Evolutionary conservation across 495 filamentous ascomycete genomes (phyloP).

Genomic region (Penicillium waksmanii): DNA sequence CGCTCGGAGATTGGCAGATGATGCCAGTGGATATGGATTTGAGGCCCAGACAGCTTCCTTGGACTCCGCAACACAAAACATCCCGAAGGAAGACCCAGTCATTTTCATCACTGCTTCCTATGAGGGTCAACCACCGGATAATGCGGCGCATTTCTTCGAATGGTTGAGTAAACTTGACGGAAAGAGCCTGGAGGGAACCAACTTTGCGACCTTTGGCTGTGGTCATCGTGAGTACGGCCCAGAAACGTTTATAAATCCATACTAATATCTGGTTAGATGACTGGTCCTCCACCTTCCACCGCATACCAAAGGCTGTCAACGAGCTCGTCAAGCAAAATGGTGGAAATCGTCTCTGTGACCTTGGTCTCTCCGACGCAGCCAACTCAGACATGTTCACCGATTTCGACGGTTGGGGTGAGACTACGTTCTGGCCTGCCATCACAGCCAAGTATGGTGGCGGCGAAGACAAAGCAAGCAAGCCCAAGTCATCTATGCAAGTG

Average conservation of each 20-base stretch:
- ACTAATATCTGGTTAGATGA: constrained; percentile 44
- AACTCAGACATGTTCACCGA: constrained; percentile 67
- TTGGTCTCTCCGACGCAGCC: constrained; percentile 65
- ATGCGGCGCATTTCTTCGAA: constrained; percentile 68
- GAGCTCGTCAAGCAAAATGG: constrained; percentile 53
- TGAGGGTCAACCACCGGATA: constrained; percentile 76
- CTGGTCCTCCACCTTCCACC: constrained; percentile 75
- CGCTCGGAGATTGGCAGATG: constrained; percentile 62
- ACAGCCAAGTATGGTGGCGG: constrained; percentile 48
- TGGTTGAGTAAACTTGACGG: constrained; percentile 63
- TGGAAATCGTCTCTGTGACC: constrained; percentile 53
- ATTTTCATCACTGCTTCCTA: constrained; percentile 73
- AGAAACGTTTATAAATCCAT: neutral
- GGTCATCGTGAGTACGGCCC: constrained; percentile 38
- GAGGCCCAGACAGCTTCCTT: constrained; percentile 57
- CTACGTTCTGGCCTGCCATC: constrained; percentile 66
- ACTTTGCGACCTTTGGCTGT: constrained; percentile 66
- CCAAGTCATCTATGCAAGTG: constrained; percentile 50
- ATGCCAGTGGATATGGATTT: constrained; percentile 62
- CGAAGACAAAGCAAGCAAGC: constrained; percentile 25
- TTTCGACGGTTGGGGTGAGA: constrained; percentile 74
- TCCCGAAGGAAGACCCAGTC: constrained; percentile 65
- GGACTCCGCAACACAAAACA: constrained; percentile 62
- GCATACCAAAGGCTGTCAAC: constrained; percentile 68
- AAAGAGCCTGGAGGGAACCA: constrained; percentile 52